Evolutionary conservation across 176 grass and related monocot genomes (phyloP).

Genomic region (Phragmites australis): DNA sequence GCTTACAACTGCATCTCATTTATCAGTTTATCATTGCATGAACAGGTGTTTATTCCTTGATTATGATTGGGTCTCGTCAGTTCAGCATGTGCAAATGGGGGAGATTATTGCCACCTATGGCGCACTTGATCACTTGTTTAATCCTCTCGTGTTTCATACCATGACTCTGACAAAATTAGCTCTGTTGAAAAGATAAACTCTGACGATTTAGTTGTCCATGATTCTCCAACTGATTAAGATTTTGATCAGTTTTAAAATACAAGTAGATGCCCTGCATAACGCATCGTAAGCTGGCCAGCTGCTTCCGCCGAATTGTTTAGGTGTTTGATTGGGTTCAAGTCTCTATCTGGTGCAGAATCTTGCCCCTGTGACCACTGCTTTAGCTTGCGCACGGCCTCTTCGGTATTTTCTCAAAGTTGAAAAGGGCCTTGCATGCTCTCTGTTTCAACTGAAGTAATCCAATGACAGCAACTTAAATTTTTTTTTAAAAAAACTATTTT

Average conservation of each 20-base stretch:
- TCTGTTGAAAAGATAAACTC: neutral
- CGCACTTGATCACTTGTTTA: neutral
- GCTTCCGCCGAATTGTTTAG: neutral
- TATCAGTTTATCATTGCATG: neutral
- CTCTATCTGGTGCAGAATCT: conserved; percentile 40
- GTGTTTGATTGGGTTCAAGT: conserved; percentile 31
- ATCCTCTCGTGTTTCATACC: neutral
- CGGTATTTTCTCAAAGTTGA: neutral
- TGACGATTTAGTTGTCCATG: neutral
- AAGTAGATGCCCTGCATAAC: neutral
- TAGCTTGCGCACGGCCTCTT: neutral
- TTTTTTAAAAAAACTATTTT: no score
- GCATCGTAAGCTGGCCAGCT: neutral
- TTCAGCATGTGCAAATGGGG: conserved; percentile 9
- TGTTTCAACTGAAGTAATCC: conserved; percentile 8
- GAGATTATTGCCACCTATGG: conserved; percentile 27
- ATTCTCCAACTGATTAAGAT: neutral
- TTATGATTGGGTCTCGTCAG: neutral
- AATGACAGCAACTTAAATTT: neutral
- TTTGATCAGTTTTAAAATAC: neutral
- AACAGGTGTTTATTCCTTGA: conserved; percentile 9
- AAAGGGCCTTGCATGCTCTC: conserved; percentile 1
- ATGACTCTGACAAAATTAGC: neutral
- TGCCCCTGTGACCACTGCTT: conserved; percentile 45
- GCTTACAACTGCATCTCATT: neutral